Evolutionary conservation across 78 protist genomes (phyloP).

Genomic region (Polysphondylium violaceum): DNA sequence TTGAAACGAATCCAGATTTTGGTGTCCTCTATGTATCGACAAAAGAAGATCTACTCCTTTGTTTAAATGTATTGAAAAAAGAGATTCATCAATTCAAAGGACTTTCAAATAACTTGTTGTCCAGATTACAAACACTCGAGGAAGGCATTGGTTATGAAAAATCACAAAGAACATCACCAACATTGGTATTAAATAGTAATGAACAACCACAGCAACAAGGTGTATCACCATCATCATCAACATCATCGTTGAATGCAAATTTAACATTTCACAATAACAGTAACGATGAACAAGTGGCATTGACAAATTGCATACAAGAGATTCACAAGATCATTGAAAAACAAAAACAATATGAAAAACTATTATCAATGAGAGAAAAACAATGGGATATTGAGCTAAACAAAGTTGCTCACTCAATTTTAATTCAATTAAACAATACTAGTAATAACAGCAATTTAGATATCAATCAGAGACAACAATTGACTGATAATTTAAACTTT

Average conservation of each 20-base stretch:
- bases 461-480: not conserved
- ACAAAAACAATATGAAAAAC: constrained; percentile 48
- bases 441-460: not conserved
- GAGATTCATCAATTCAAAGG: constrained; percentile 60
- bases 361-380: constrained; percentile 61
- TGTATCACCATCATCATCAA: not conserved
- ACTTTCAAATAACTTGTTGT: constrained; percentile 26
- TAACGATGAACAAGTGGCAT: not conserved
- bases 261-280: too few relatives aligned
- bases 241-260: not conserved
- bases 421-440: not conserved
- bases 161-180: not conserved
- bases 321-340: constrained; percentile 36
- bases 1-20: constrained; percentile 67
- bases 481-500: too few relatives aligned
- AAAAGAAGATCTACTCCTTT: constrained; percentile 47
- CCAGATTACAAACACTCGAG: constrained; percentile 25
- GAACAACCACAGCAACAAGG: not conserved
- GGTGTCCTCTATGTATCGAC: constrained; percentile 9
- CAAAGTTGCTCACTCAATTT: not conserved
- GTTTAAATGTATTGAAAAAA: constrained; percentile 60
- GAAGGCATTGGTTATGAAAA: constrained; percentile 52
- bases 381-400: constrained; percentile 61
- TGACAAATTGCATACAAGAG: constrained; percentile 1
- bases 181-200: constrained; percentile 1